Conservation (phyloP, 2,329 filamentous ascomycete species). For the Ophiobolus disseminans region DNA sequence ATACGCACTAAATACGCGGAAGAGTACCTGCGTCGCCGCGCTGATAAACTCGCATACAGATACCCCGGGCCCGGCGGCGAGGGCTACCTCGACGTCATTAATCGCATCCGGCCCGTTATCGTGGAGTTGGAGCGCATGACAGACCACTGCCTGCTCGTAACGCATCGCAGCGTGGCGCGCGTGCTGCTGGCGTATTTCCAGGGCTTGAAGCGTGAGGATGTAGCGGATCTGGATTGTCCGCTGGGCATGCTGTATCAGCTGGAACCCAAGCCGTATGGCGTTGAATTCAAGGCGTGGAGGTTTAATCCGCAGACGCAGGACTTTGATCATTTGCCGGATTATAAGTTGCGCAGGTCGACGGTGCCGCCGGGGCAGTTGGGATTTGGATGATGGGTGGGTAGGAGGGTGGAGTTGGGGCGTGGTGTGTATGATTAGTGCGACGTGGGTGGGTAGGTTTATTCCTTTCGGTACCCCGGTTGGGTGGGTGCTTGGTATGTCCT, state of each 20-base stretch:
- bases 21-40: conserved; percentile 80
- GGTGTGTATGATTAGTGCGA: not conserved
- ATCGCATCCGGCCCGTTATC: conserved; percentile 91
- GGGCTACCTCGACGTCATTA: conserved; percentile 96
- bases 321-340: conserved; percentile 88
- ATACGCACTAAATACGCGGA: conserved; percentile 80
- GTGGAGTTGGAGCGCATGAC: conserved; percentile 97
- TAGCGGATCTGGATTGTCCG: conserved; percentile 92
- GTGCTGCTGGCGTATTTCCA: conserved; percentile 97
- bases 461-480: not conserved
- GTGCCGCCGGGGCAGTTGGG: conserved; percentile 23
- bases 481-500: not conserved
- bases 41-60: conserved; percentile 93
- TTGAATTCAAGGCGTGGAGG: conserved; percentile 93
- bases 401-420: not conserved
- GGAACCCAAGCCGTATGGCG: conserved; percentile 96
- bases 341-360: conserved; percentile 68
- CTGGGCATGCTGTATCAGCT: conserved; percentile 93
- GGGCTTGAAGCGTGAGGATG: conserved; percentile 86
- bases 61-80: conserved; percentile 96
- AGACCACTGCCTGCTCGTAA: conserved; percentile 90
- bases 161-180: conserved; percentile 88
- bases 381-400: conserved; percentile 11
- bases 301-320: conserved; percentile 80
- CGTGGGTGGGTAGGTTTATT: not conserved